Evolutionary conservation across 345 rosid species (phyloP).

Genomic region (Laguncularia racemosa): DNA sequence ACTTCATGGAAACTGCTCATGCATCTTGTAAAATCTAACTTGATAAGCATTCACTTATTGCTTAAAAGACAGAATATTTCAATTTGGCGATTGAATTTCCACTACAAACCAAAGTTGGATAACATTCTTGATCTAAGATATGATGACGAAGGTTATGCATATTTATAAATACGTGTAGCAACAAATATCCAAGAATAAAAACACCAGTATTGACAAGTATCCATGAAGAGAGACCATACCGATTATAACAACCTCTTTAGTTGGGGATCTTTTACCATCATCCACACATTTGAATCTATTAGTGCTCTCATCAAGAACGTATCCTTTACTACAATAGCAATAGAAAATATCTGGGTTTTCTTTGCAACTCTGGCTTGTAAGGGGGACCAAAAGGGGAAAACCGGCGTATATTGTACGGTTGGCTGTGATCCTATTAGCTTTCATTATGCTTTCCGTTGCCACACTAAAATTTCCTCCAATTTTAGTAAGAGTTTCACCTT

Average conservation of each 20-base stretch:
- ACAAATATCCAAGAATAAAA: no score
- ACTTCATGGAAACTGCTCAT: no score
- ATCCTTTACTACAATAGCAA: slow-evolving; percentile 8
- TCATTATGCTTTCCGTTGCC: slow-evolving; percentile 17
- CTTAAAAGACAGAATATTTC: not conserved
- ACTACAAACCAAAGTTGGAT: no score
- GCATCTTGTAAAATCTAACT: no score
- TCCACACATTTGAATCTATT: not conserved
- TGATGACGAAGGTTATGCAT: no score
- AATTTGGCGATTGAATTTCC: no score
- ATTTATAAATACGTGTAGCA: no score
- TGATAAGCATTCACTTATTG: no score
- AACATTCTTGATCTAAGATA: no score
- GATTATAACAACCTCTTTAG: not conserved
- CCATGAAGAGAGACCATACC: not conserved
- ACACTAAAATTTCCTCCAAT: slow-evolving; percentile 39
- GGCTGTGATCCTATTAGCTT: slow-evolving; percentile 38
- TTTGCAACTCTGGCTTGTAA: slow-evolving; percentile 9
- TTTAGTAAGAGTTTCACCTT: slow-evolving; percentile 28
- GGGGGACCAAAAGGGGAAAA: slow-evolving; percentile 60
- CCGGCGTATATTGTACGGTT: slow-evolving; percentile 25
- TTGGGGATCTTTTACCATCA: slow-evolving; percentile 6
- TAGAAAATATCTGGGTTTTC: slow-evolving; percentile 1
- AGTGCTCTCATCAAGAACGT: not conserved
- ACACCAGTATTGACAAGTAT: no score